Evolutionary conservation across 1,284 basidiomycete genomes (phyloP).

Genomic region (Ustilago loliicola): DNA sequence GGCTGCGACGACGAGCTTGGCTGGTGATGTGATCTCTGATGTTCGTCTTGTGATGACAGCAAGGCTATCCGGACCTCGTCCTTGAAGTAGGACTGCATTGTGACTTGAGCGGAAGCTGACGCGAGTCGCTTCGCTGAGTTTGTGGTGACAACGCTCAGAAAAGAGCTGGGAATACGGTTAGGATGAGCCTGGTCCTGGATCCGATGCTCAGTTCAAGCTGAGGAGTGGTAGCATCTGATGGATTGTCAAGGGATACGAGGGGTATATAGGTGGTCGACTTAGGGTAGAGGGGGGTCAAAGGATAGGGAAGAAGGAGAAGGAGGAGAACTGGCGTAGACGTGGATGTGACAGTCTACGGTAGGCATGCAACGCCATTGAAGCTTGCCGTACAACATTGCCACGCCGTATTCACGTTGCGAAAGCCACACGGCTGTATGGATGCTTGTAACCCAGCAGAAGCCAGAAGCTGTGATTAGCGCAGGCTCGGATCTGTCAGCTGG

Average conservation of each 20-base stretch:
- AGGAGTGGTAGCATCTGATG: not conserved
- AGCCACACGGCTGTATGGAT: not conserved
- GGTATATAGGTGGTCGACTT: not conserved
- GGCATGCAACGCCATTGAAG: not conserved
- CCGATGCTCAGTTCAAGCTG: not conserved
- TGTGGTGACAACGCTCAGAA: not conserved
- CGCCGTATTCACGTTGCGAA: not conserved
- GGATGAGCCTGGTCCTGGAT: too few relatives aligned
- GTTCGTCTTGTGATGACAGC: conserved; percentile 7
- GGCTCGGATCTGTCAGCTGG: not conserved
- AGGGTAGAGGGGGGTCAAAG: not conserved
- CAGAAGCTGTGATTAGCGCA: not conserved
- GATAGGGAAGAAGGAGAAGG: too few relatives aligned
- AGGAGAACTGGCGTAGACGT: not conserved
- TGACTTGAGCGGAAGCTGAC: not conserved
- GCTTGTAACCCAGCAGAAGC: not conserved
- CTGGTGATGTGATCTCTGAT: not conserved
- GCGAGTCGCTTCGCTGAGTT: not conserved
- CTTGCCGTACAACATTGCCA: not conserved
- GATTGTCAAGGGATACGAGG: not conserved
- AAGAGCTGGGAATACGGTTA: not conserved
- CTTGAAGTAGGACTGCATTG: conserved; percentile 30
- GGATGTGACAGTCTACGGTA: not conserved
- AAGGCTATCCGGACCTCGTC: conserved; percentile 31
- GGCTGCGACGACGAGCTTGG: not conserved